Conservation (phyloP, 495 filamentous ascomycete genomes). For the Penicillium chermesinum region DNA sequence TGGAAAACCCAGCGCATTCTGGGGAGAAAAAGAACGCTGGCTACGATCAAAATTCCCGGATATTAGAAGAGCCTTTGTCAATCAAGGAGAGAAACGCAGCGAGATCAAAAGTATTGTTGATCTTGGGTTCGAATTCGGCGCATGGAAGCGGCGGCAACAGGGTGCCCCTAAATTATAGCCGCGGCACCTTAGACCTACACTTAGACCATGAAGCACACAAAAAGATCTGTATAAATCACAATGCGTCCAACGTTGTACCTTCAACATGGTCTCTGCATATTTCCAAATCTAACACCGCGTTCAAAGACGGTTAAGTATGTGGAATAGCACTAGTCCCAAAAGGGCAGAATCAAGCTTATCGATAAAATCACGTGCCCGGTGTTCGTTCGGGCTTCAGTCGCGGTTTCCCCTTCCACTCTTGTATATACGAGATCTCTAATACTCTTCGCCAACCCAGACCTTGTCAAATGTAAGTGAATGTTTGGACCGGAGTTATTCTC, state of each 20-base stretch:
- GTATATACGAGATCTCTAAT: conserved; percentile 1
- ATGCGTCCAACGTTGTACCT: background rate
- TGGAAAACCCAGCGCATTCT: conserved; percentile 61
- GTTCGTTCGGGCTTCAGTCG: conserved; percentile 6
- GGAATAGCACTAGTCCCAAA: background rate
- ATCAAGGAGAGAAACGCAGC: conserved; percentile 40
- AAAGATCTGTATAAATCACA: too few relatives aligned
- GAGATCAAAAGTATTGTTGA: conserved; percentile 47
- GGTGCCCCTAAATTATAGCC: background rate
- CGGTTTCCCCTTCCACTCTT: conserved; percentile 11
- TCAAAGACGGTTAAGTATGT: too few relatives aligned
- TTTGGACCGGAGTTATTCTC: too few relatives aligned
- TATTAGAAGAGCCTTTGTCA: conserved; percentile 52
- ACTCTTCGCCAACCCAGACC: too few relatives aligned
- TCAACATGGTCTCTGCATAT: background rate
- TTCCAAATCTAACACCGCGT: too few relatives aligned
- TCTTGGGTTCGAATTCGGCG: conserved; percentile 56
- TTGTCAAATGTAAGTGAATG: background rate
- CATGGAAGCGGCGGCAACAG: conserved; percentile 26
- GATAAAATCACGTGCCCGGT: conserved; percentile 6
- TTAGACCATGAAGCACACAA: background rate
- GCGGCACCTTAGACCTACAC: background rate
- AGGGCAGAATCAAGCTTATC: background rate
- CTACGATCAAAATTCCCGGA: conserved; percentile 47
- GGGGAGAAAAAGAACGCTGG: conserved; percentile 66